Conservation (phyloP, 2,329 filamentous ascomycete species). For the Ophiostoma sp. region DNA sequence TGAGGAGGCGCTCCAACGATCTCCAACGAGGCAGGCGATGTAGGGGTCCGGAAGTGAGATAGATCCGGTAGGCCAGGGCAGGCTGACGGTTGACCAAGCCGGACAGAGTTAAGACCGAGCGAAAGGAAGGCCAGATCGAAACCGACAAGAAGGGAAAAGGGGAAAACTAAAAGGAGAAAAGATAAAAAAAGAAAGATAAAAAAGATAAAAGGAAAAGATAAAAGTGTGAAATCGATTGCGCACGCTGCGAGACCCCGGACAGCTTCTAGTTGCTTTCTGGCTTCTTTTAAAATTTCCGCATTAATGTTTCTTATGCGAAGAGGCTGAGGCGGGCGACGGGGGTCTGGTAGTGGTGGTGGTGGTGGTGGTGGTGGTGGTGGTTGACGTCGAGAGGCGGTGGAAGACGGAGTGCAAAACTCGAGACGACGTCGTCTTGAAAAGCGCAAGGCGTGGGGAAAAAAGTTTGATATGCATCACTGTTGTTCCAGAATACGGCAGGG, state of each 20-base stretch:
- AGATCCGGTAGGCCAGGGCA: conserved; percentile 1
- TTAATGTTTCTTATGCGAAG: conserved; percentile 21
- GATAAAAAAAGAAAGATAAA: background rate
- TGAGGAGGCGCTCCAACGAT: background rate
- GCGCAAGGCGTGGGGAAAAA: conserved; percentile 16
- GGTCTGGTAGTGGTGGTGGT: background rate
- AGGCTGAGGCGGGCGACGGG: conserved; percentile 16
- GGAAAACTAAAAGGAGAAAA: background rate
- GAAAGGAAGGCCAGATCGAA: background rate
- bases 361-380: background rate
- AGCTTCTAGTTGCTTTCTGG: background rate
- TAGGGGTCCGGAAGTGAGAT: conserved; percentile 3
- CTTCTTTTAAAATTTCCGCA: conserved; percentile 17
- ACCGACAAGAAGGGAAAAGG: background rate
- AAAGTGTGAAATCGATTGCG: background rate
- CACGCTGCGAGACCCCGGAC: background rate
- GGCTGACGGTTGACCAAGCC: background rate
- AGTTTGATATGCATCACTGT: conserved; percentile 24
- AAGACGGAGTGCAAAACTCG: conserved; percentile 9
- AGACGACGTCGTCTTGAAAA: conserved; percentile 14
- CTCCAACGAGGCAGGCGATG: background rate
- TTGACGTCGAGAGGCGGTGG: conserved; percentile 8
- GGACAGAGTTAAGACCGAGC: background rate
- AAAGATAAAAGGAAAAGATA: background rate
- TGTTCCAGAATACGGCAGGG: conserved; percentile 21